Evolutionary conservation across 2,329 filamentous ascomycete genomes (phyloP).

Genomic region (Cytospora piceae): DNA sequence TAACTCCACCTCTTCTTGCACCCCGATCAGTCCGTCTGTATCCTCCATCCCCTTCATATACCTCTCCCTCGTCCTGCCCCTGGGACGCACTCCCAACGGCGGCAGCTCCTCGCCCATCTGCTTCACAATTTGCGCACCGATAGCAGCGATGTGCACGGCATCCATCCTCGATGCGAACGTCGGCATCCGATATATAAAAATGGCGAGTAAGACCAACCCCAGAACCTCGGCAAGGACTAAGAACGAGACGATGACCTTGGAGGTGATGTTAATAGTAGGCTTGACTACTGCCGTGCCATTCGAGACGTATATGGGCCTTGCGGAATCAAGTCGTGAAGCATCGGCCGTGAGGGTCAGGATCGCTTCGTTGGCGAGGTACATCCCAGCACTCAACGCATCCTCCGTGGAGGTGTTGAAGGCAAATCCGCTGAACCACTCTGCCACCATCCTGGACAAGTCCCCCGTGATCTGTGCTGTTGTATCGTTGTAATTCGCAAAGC

Average conservation of each 20-base stretch:
- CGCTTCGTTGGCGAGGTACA: slow-evolving; percentile 20
- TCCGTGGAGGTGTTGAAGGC: slow-evolving; percentile 16
- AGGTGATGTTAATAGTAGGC: slow-evolving; percentile 2
- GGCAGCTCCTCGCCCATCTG: slow-evolving; percentile 7
- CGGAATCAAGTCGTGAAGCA: slow-evolving; percentile 9
- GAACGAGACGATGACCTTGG: slow-evolving; percentile 15
- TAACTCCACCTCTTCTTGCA: slow-evolving; percentile 19
- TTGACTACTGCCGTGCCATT: slow-evolving; percentile 8
- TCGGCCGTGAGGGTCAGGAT: slow-evolving; percentile 11
- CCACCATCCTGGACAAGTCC: slow-evolving; percentile 11
- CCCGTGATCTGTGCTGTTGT: background rate
- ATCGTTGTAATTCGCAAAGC: background rate
- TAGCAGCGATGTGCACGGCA: slow-evolving; percentile 10
- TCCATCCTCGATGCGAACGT: slow-evolving; percentile 17
- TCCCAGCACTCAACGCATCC: slow-evolving; percentile 14
- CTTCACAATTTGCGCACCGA: slow-evolving; percentile 7
- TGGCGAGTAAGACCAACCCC: background rate
- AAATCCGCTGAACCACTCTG: slow-evolving; percentile 20
- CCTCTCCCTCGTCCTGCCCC: slow-evolving; percentile 13
- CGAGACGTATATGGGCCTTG: slow-evolving; percentile 12
- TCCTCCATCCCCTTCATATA: slow-evolving; percentile 17
- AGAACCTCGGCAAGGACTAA: background rate
- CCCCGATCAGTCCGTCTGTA: slow-evolving; percentile 8
- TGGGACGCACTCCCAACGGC: slow-evolving; percentile 1
- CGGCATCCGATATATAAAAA: slow-evolving; percentile 17